phyloP scores from a whole-genome alignment of 1,139 yeast genomes.

The Sugiyamaella japonica region DNA sequence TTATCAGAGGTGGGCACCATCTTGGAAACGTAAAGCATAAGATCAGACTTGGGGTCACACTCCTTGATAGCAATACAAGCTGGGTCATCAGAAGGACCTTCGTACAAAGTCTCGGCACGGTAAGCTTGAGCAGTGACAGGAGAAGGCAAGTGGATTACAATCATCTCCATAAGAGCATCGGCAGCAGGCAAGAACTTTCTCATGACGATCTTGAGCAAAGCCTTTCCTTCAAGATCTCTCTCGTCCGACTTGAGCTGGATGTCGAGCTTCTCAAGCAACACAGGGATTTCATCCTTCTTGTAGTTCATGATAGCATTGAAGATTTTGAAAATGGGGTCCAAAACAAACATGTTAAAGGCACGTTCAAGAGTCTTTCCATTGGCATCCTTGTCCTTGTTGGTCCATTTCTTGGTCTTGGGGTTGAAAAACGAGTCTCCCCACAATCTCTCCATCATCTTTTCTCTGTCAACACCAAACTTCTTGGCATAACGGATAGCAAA shows the following conservation, averaged over 20 bases:
- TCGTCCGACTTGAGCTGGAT: slow-evolving; percentile 88
- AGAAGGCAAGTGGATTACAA: slow-evolving; percentile 97
- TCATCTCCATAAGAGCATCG: slow-evolving; percentile 99
- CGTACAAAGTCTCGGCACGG: slow-evolving; percentile 99
- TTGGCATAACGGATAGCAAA: slow-evolving; percentile 97
- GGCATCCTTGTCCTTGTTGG: slow-evolving; percentile 94
- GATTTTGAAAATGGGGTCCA: slow-evolving; percentile 98
- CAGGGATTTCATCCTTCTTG: slow-evolving; percentile 94
- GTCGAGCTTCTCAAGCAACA: slow-evolving; percentile 88
- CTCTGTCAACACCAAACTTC: slow-evolving; percentile 99
- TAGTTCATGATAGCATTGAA: slow-evolving; percentile 94
- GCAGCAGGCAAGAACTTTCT: slow-evolving; percentile 99
- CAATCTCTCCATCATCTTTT: slow-evolving; percentile 98
- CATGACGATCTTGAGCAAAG: slow-evolving; percentile 97
- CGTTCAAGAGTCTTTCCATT: slow-evolving; percentile 95
- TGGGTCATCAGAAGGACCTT: slow-evolving; percentile 97
- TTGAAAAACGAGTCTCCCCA: slow-evolving; percentile 99
- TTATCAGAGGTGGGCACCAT: slow-evolving; percentile 99
- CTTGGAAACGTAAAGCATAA: slow-evolving; percentile 99
- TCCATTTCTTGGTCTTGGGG: slow-evolving; percentile 99
- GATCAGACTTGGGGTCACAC: slow-evolving; percentile 98
- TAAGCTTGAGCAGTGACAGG: slow-evolving; percentile 98
- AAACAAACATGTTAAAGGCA: slow-evolving; percentile 99
- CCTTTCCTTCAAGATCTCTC: slow-evolving; percentile 98
- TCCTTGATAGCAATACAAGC: slow-evolving; percentile 89